A percentile compares a stretch with the other conserved stretches of the same genome.
phyloP scores from a whole-genome alignment of 2,329 filamentous ascomycete species.

The Neoscytalidium dimidiatum region DNA sequence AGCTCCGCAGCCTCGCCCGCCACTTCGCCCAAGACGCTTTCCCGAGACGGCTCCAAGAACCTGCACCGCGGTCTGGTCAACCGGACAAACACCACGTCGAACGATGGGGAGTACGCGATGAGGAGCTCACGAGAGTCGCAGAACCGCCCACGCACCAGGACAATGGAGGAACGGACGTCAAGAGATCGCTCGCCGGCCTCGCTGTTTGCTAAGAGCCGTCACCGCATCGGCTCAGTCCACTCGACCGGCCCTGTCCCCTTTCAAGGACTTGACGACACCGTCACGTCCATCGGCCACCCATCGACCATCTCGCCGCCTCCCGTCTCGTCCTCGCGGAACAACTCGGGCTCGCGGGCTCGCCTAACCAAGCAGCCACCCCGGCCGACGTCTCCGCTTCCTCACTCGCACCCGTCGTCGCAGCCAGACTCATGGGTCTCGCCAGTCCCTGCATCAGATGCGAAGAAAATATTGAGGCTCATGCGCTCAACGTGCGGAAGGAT shows the following conservation, averaged over 20 bases:
- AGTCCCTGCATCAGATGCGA: conserved; percentile 64
- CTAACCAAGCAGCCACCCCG: conserved; percentile 33
- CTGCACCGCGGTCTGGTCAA: conserved; percentile 25
- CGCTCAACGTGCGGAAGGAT: conserved; percentile 75
- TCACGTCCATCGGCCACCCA: conserved; percentile 44
- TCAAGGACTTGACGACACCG: conserved; percentile 43
- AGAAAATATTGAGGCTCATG: conserved; percentile 74
- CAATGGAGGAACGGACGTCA: conserved; percentile 48
- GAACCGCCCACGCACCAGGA: conserved; percentile 54
- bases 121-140: conserved; percentile 50
- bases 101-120: conserved; percentile 34
- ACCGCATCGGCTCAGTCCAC: conserved; percentile 71
- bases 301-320: conserved; percentile 39
- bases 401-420: conserved; percentile 27
- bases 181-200: conserved; percentile 44
- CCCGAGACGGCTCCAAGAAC: conserved; percentile 13
- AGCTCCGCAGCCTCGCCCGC: conserved; percentile 15
- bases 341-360: conserved; percentile 28
- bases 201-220: conserved; percentile 53
- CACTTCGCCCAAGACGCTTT: conserved; percentile 17
- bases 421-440: conserved; percentile 40
- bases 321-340: conserved; percentile 31
- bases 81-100: conserved; percentile 35
- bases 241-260: conserved; percentile 60
- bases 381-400: conserved; percentile 30